Conservation (phyloP, 495 filamentous ascomycete genomes). For the Penicillium dipodomyicola region DNA sequence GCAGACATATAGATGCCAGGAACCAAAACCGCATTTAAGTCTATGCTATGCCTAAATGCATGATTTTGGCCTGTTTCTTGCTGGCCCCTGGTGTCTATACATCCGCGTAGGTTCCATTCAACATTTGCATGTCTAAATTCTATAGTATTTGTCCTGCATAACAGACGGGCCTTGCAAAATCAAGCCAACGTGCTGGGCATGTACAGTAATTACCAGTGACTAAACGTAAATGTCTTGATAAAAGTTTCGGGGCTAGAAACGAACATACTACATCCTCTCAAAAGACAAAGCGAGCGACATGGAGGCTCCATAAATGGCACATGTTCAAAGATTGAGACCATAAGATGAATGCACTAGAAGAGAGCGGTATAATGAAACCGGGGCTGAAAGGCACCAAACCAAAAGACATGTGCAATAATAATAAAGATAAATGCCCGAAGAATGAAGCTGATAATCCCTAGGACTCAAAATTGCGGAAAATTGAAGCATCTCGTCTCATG, state of each 20-base stretch:
- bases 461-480: neutral
- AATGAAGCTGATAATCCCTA: neutral
- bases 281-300: neutral
- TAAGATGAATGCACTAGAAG: conserved; percentile 1
- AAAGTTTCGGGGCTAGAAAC: neutral
- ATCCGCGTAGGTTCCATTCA: neutral
- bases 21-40: too few relatives aligned
- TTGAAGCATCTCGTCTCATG: neutral
- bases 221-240: neutral
- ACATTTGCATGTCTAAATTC: neutral
- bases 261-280: neutral
- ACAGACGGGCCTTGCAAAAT: neutral
- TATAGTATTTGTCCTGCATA: neutral
- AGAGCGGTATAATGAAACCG: neutral
- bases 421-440: neutral
- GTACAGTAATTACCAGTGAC: neutral
- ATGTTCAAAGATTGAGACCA: neutral
- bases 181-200: neutral
- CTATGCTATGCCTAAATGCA: too few relatives aligned
- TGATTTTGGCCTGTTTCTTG: too few relatives aligned
- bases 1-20: too few relatives aligned
- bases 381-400: neutral
- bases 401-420: neutral
- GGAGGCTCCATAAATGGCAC: neutral
- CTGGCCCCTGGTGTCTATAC: too few relatives aligned